Base-by-base conservation (phyloP, 129 eudicot species). In the Ambrosia trifida region DNA sequence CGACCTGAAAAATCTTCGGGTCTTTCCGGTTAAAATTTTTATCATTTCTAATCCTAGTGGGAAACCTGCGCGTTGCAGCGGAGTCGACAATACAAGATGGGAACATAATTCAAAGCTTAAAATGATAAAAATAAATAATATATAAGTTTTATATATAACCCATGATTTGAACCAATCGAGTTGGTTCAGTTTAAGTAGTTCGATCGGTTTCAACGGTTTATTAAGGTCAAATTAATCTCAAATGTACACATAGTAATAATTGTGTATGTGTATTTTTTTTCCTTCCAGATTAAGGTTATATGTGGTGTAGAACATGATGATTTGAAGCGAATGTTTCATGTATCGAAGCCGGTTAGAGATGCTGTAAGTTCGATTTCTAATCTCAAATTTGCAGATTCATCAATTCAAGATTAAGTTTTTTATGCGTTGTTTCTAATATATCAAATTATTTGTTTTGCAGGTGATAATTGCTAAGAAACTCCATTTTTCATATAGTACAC, bases 221-320 rank as follows among this genome's bases (percentile, higher is more conserved):
- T 50, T 3, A 4, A 50, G 5, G 4, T 50, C 7, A 2, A n/a
- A 5, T 50, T 16, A 35, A 75, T 69, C 45, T 69, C 9, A 40
- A 57, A 13, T 7, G 73, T 40, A 32, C 54, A 36, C 28, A 14
- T 54, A n/a, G n/a, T n/a, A 50, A 16, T 75, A 54, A 54, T 49
- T 53, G 59, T 75, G 31, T 46, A 72, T 77, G 38, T 68, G 68
- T 68, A 12, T 36, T 47, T 59, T 69, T 58, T 69, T 36, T 36
- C 4, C 2, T 50, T 64, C 50, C 96, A 94, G 99, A 81, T 94
- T 76, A 90, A 81, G 81, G 84, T 94, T 36, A 44, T 94, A 49
- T 94, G 96, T 80, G 96, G 99, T 20, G 99, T 94, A 4, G 91
- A 90, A 6, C 99, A 94, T 70, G 96, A 88, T 75, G 99, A 94